Conservation (phyloP, 176 grass and related monocot species). For the Oryza punctata region DNA sequence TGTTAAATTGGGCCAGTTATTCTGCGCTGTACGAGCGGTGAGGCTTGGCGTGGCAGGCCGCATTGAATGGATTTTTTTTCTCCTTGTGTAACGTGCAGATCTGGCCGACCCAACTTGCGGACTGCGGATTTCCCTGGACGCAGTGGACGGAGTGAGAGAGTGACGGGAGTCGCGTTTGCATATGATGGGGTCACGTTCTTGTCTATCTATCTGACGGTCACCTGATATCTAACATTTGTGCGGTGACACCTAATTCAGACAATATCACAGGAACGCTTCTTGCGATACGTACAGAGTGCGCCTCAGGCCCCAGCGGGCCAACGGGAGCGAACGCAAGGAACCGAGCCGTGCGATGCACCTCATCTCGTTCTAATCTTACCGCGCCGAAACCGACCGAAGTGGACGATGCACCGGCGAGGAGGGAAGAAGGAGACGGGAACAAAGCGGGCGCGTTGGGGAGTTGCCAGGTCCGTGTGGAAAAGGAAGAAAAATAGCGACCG, state of each 20-base stretch:
- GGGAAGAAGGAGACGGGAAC: not conserved
- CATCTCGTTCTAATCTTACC: not conserved
- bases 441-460: not conserved
- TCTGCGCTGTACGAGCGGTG: not conserved
- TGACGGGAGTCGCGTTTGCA: not conserved
- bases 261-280: not conserved
- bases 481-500: not conserved
- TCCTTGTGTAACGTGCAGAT: not conserved
- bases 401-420: not conserved
- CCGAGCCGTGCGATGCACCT: not conserved
- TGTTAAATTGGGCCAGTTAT: not conserved
- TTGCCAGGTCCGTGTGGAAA: constrained; percentile 14
- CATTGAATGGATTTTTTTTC: not conserved
- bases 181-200: not conserved
- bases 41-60: not conserved
- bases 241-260: constrained; percentile 19
- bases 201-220: not conserved
- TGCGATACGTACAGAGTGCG: not conserved
- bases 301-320: not conserved
- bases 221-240: not conserved
- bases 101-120: not conserved
- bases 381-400: constrained; percentile 22
- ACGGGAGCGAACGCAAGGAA: not conserved
- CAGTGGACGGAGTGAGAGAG: not conserved
- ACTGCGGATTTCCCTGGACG: not conserved